These are phyloP conservation scores for Tephrocybe sp. DNA, from an alignment of 768 basidiomycete genomes.

Conservation along the genomic window DNA sequence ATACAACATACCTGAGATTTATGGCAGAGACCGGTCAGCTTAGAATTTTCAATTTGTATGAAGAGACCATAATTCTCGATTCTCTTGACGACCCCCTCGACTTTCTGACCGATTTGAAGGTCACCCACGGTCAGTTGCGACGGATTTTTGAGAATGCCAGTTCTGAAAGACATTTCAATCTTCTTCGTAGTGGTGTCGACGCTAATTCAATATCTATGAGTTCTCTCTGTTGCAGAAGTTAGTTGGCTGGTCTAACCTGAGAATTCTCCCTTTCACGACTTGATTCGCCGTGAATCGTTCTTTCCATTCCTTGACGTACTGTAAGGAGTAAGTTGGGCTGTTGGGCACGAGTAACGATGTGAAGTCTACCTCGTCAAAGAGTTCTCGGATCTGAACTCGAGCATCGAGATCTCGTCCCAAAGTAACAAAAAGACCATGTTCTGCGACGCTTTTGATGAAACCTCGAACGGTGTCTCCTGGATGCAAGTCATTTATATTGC, in stretches of 20 bases:
- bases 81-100: constrained; percentile 74
- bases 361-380: constrained; percentile 76
- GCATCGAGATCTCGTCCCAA: constrained; percentile 84
- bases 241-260: constrained; percentile 48
- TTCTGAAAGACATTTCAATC: constrained; percentile 89
- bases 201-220: constrained; percentile 34
- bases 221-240: constrained; percentile 3
- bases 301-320: constrained; percentile 98
- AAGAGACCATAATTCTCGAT: constrained; percentile 93
- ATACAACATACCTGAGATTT: constrained; percentile 71
- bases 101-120: constrained; percentile 76
- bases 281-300: constrained; percentile 74
- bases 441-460: constrained; percentile 83
- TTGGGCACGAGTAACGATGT: not conserved
- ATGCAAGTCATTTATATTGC: constrained; percentile 56
- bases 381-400: constrained; percentile 88
- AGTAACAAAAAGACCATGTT: constrained; percentile 87
- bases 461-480: constrained; percentile 79
- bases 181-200: constrained; percentile 69
- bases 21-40: constrained; percentile 88
- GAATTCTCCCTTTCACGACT: constrained; percentile 81
- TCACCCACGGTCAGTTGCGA: constrained; percentile 45
- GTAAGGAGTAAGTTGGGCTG: constrained; percentile 11
- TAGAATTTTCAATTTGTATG: constrained; percentile 82
- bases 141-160: constrained; percentile 48